These are phyloP conservation scores for Paxillus ammoniavirescens DNA, from an alignment of 768 basidiomycete species.

Conservation along the genomic window DNA sequence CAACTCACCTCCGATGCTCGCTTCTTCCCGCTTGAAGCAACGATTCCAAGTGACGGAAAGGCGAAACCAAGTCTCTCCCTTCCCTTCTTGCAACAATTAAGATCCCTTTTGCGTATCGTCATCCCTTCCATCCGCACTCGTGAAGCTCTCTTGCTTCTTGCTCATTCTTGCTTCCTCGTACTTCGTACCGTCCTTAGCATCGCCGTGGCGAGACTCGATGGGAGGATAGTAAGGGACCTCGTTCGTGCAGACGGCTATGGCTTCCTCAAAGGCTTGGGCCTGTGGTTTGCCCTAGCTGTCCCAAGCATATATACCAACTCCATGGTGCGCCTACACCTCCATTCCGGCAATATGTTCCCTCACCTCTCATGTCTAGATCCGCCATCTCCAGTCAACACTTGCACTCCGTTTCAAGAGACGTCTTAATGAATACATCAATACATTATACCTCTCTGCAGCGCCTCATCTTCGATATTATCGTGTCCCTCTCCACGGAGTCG, in stretches of 20 bases:
- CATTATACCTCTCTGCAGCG: conserved; percentile 80
- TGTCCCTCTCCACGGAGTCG: conserved; percentile 67
- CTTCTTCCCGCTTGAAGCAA: conserved; percentile 60
- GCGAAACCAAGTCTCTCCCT: conserved; percentile 67
- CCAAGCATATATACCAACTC: conserved; percentile 96
- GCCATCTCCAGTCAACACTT: conserved; percentile 84
- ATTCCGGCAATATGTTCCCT: neutral
- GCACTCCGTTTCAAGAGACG: conserved; percentile 81
- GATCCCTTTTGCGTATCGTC: conserved; percentile 68
- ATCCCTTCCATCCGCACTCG: conserved; percentile 62
- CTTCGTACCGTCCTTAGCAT: conserved; percentile 85
- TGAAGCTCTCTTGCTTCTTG: conserved; percentile 68
- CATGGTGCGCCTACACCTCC: conserved; percentile 53
- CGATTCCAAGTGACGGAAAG: conserved; percentile 18
- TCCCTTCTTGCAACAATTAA: conserved; percentile 68
- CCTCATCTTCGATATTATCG: conserved; percentile 73
- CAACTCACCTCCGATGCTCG: conserved; percentile 51
- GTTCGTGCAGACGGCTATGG: conserved; percentile 85
- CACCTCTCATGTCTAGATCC: conserved; percentile 52
- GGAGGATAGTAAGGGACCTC: conserved; percentile 83
- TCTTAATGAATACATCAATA: conserved; percentile 87
- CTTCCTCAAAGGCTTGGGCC: conserved; percentile 74
- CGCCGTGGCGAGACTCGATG: conserved; percentile 85
- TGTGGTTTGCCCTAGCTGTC: conserved; percentile 90
- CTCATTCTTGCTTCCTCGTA: conserved; percentile 86